Conservation (phyloP, 345 rosid species). For the Populus alba region DNA sequence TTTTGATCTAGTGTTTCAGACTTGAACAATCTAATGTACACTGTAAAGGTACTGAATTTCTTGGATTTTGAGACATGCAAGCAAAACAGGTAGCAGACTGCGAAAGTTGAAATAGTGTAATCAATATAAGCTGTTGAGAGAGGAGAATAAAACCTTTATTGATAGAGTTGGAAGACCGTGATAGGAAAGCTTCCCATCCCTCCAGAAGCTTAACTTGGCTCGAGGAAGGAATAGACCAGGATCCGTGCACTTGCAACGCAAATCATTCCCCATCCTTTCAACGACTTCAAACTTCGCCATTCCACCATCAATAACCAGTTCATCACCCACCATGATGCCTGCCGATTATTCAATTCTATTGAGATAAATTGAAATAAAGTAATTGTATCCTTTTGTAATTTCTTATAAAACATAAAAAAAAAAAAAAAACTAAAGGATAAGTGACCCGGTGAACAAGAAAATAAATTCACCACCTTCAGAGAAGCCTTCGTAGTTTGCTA, state of each 20-base stretch:
- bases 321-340: conserved; percentile 73
- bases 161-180: conserved; percentile 54
- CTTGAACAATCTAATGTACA: not conserved
- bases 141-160: conserved; percentile 39
- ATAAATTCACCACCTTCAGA: conserved; percentile 50
- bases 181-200: conserved; percentile 51
- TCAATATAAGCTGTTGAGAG: not conserved
- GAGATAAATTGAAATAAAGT: not conserved
- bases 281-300: conserved; percentile 69
- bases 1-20: not conserved
- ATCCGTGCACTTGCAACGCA: conserved; percentile 63
- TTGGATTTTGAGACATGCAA: not conserved
- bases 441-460: not conserved
- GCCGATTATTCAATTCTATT: conserved; percentile 2
- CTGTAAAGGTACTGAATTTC: not conserved
- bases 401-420: not conserved
- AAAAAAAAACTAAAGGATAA: not conserved
- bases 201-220: conserved; percentile 72
- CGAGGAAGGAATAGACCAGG: conserved; percentile 65
- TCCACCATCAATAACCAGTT: conserved; percentile 67
- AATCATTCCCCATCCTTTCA: conserved; percentile 53
- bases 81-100: not conserved
- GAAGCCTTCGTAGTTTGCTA: conserved; percentile 59
- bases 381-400: not conserved
- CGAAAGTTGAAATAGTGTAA: not conserved